Conservation (phyloP, 768 basidiomycete genomes). For the Tylopilus subfusipes region DNA sequence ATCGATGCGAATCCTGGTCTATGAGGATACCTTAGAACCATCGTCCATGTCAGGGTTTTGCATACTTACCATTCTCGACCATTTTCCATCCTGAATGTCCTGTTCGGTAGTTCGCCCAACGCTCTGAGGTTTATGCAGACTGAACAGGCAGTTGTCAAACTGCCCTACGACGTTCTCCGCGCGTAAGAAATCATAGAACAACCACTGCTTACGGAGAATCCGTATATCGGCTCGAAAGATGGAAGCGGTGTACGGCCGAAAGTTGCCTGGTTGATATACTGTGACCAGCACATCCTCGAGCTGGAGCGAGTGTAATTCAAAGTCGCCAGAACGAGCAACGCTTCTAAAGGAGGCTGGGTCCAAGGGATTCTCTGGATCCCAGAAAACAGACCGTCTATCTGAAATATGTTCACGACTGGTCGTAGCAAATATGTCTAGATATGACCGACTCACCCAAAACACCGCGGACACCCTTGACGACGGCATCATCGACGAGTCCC, state of each 20-base stretch:
- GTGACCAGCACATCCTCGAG: slow-evolving; percentile 93
- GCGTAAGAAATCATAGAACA: slow-evolving; percentile 88
- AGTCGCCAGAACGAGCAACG: slow-evolving; percentile 71
- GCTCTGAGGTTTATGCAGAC: slow-evolving; percentile 93
- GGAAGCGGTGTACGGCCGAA: slow-evolving; percentile 87
- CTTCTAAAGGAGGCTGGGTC: slow-evolving; percentile 83
- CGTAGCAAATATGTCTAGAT: background rate
- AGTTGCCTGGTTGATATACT: slow-evolving; percentile 88
- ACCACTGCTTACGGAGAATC: slow-evolving; percentile 84
- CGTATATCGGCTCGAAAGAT: slow-evolving; percentile 91
- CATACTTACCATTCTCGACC: slow-evolving; percentile 78
- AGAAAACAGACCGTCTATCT: slow-evolving; percentile 87
- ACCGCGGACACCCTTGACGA: slow-evolving; percentile 91
- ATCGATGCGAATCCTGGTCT: slow-evolving; percentile 96
- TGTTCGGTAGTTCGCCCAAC: slow-evolving; percentile 87
- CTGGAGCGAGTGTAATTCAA: slow-evolving; percentile 84
- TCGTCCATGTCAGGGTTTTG: background rate
- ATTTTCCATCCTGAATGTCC: slow-evolving; percentile 77
- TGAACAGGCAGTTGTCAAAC: slow-evolving; percentile 96
- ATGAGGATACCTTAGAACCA: background rate
- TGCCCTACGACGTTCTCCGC: slow-evolving; percentile 97
- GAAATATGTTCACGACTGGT: background rate
- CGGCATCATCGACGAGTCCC: slow-evolving; percentile 86
- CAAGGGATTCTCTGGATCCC: slow-evolving; percentile 79
- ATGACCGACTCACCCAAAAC: slow-evolving; percentile 62